Percentiles rank a stretch among this genome's conserved stretches.
phyloP scores from a whole-genome alignment of 768 basidiomycete genomes.

The Pleurotus tuber-regium region DNA sequence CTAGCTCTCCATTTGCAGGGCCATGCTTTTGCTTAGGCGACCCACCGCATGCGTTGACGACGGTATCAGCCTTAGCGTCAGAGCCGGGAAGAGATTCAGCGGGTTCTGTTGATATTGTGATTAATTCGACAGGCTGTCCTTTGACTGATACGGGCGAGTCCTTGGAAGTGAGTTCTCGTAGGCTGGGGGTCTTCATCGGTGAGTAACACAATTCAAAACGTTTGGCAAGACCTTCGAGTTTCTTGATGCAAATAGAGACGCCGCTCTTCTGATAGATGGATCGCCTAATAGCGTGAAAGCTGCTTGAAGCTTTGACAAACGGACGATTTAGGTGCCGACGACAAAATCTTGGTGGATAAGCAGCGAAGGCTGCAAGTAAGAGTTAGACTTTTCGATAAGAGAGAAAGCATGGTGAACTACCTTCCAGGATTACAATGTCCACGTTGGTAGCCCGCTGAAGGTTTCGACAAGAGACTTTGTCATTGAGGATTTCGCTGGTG shows the following conservation, averaged over 20 bases:
- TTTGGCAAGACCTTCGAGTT: background rate
- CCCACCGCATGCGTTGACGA: no score
- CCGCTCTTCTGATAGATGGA: background rate
- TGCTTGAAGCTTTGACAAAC: background rate
- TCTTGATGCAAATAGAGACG: background rate
- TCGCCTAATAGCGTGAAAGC: background rate
- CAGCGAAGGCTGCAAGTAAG: background rate
- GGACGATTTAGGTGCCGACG: background rate
- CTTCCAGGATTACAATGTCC: constrained; percentile 1
- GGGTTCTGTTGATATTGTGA: no score
- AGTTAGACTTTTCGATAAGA: background rate
- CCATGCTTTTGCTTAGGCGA: no score
- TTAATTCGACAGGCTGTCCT: no score
- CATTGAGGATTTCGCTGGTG: background rate
- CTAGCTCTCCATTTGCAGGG: no score
- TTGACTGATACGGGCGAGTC: no score
- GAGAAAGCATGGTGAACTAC: background rate
- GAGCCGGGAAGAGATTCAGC: no score
- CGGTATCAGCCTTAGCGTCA: no score
- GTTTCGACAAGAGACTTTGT: no score
- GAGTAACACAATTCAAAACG: no score
- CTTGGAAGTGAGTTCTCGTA: no score
- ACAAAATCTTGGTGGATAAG: background rate
- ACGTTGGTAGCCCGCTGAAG: background rate
- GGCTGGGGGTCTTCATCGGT: no score